Evolutionary conservation across 805 yeast species (phyloP), one percentile per base, ranked within the genome.

Genomic region (Kuraishia piskuri): DNA sequence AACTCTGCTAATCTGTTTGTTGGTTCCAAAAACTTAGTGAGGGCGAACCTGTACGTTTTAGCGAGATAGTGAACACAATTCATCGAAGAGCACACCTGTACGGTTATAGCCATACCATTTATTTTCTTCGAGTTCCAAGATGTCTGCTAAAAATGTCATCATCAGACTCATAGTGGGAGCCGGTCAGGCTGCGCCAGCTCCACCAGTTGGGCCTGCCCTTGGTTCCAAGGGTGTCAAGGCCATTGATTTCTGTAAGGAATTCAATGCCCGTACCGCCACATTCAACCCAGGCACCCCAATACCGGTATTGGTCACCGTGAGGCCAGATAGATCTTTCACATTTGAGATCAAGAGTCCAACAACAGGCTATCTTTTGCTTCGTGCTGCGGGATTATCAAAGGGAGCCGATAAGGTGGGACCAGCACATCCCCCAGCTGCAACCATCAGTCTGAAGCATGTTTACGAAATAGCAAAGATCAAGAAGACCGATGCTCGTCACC

Each of bases 181-280:
- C 4, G 98, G 98, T 3, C 88, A 90, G 68, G 99, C 99, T 0
- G 94, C 97, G 1, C 98, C 99, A 46, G 86, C 97, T 2, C 99
- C 99, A 25, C 99, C 99, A 6, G 98, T 94, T 25, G 99, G 99
- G 59, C 99, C 99, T 49, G 99, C 98, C 0, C 76, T 94, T 50
- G 99, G 99, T 60, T 92, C 98, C 55, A 92, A 92, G 69, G 99
- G 99, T 76, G 96, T 94, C 49, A 94, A 94, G 68, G 98, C 98
- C 58, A 94, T 94, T 64, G 99, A 94, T 69, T 94, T 94, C 64
- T 92, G 98, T 73, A 94, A 94, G 70, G 98, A 94, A 67, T 94
- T 94, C 76, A 94, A 94, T 68, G 99, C 99, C 23, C 84, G 96
- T 68, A 90, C 98, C 12, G 96, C 96, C 7, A 83, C 84, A 59